A percentile compares a stretch with the other conserved stretches of the same genome.
Evolutionary conservation across 2,329 filamentous ascomycete species (phyloP).

Genomic region (Sphaceloma murrayae): DNA sequence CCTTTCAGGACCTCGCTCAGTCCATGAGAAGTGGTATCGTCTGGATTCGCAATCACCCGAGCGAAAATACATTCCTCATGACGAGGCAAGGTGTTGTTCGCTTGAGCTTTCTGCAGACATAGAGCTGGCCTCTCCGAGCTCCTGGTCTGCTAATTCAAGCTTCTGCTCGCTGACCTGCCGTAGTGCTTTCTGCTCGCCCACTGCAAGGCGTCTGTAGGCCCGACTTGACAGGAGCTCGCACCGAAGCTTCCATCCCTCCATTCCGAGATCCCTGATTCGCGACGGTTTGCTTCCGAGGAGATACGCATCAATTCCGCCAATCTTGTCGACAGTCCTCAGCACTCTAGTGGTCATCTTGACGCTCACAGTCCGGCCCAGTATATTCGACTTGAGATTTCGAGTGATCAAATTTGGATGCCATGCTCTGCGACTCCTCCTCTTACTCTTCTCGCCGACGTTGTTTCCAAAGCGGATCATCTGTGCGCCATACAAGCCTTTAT

Average conservation of each 20-base stretch:
- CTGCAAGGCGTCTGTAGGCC: conserved; percentile 3
- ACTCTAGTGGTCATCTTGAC: conserved; percentile 61
- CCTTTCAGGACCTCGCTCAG: too few relatives aligned
- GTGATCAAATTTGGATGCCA: conserved; percentile 66
- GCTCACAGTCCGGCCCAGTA: conserved; percentile 54
- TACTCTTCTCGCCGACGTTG: conserved; percentile 58
- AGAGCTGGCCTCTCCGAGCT: too few relatives aligned
- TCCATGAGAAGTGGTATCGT: too few relatives aligned
- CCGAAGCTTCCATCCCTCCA: conserved; percentile 80
- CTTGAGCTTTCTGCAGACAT: too few relatives aligned
- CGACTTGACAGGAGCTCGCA: conserved; percentile 43
- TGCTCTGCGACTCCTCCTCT: conserved; percentile 59
- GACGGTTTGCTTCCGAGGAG: conserved; percentile 68
- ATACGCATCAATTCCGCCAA: conserved; percentile 86
- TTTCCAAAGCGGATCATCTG: conserved; percentile 70
- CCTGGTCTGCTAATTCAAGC: too few relatives aligned
- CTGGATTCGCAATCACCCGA: too few relatives aligned
- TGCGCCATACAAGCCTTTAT: conserved; percentile 46
- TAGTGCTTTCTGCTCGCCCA: conserved; percentile 3
- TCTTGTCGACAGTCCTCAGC: conserved; percentile 59
- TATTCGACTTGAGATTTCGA: conserved; percentile 57
- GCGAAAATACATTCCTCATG: too few relatives aligned
- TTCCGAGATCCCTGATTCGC: conserved; percentile 75
- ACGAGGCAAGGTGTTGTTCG: too few relatives aligned
- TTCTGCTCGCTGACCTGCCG: too few relatives aligned